Evolutionary conservation across 805 yeast species (phyloP), one percentile per base, ranked within the genome.

Genomic region (Maudiozyma serrabonitensis): DNA sequence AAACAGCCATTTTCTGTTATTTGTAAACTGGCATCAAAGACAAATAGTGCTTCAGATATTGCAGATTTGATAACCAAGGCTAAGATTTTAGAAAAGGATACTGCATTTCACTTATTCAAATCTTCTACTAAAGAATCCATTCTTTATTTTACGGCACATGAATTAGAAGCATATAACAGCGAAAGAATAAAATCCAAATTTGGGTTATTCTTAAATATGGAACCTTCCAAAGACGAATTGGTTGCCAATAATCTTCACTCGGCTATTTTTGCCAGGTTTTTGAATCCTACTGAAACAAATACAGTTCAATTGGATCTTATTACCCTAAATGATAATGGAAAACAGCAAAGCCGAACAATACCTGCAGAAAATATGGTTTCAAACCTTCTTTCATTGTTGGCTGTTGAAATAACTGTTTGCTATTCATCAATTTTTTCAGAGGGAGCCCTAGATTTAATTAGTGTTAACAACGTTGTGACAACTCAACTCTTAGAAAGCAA

Each of bases 21-120:
- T 39, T 67, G 48, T 59, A 64, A 47, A 56, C 61, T 60, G 7
- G 53, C 60, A 6, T 56, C 63, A 5, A 49, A 53, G 11, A 47
- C 56, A 12, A 46, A 46, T 50, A 47, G 56, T 13, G 44, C 49
- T 51, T 83, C 86, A 62, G 84, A 87, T 19, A 71, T 90, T 48
- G 71, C 78, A 3, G 66, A 61, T 18, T 52, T 66, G 42, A 55
- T 59, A 6, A 58, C 60, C 51, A 89, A 87, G 63, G 87, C 95
- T 0, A 82, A 79, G 55, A 79, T 91, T 35, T 69, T 89, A 49
- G 80, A 80, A 60, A 90, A 91, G 60, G 76, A 81, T 1, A 84
- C 88, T 45, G 90, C 96, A 3, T 88, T 90, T 67, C 96, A 90
- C 68, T 68, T 91, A 32, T 91, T 91, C 72, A 79, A 76, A 55